phyloP scores from a whole-genome alignment of 2,329 filamentous ascomycete genomes.

The Raffaelea albimanens region DNA sequence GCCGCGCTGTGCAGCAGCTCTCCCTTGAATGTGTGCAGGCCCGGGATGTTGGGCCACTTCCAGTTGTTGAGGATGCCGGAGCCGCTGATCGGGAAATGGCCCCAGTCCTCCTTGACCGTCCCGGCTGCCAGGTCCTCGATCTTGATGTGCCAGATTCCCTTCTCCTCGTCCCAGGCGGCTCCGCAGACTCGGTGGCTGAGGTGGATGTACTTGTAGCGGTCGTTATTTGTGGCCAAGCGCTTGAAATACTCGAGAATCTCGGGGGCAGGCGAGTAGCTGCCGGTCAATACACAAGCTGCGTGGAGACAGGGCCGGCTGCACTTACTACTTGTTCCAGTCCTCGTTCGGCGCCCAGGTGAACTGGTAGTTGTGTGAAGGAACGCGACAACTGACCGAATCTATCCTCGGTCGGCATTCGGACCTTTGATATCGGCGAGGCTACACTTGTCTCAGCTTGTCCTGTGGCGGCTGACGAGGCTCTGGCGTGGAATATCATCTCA shows the following conservation, averaged over 20 bases:
- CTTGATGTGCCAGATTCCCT: neutral
- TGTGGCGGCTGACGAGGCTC: too few relatives aligned
- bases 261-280: constrained; percentile 16
- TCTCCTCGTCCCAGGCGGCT: neutral
- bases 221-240: constrained; percentile 15
- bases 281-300: constrained; percentile 3
- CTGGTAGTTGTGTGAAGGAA: constrained; percentile 33
- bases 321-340: constrained; percentile 14
- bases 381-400: constrained; percentile 38
- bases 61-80: constrained; percentile 34
- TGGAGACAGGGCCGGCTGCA: too few relatives aligned
- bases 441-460: too few relatives aligned
- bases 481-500: too few relatives aligned
- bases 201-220: neutral
- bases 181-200: neutral
- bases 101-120: constrained; percentile 16
- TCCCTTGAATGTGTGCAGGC: constrained; percentile 9
- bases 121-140: neutral
- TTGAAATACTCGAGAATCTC: constrained; percentile 19
- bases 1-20: constrained; percentile 9
- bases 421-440: too few relatives aligned
- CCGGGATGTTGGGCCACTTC: constrained; percentile 27
- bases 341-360: constrained; percentile 16
- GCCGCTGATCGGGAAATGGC: constrained; percentile 36
- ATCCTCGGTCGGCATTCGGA: too few relatives aligned